Conservation (phyloP, 202 grass and related monocot species). For the Saccharum hybrid region DNA sequence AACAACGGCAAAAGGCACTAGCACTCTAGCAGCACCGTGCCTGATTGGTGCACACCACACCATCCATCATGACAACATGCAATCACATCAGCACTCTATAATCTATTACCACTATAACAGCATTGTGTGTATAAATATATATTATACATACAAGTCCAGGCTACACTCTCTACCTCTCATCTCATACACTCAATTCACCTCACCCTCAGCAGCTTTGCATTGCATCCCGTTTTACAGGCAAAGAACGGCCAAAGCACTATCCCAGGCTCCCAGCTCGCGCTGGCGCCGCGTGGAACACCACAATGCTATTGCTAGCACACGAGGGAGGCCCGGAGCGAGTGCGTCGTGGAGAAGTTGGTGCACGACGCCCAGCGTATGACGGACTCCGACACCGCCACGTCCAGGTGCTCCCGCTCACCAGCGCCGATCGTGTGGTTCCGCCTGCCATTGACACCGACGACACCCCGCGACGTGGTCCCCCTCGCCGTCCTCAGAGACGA, state of each 20-base stretch:
- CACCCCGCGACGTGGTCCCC: neutral
- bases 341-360: slow-evolving; percentile 71
- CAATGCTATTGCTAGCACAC: slow-evolving; percentile 67
- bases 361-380: slow-evolving; percentile 94
- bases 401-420: slow-evolving; percentile 66
- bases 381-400: slow-evolving; percentile 70
- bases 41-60: no score
- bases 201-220: neutral
- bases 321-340: slow-evolving; percentile 78
- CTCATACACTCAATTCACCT: slow-evolving; percentile 10
- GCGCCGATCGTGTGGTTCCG: slow-evolving; percentile 85
- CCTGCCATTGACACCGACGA: slow-evolving; percentile 44
- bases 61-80: neutral
- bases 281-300: neutral
- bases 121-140: slow-evolving; percentile 28
- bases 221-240: slow-evolving; percentile 35
- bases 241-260: neutral
- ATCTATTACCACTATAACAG: slow-evolving; percentile 39
- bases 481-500: slow-evolving; percentile 3
- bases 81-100: neutral
- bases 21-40: no score
- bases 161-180: slow-evolving; percentile 45
- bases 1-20: neutral
- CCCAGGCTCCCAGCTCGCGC: neutral
- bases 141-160: slow-evolving; percentile 28